Evolutionary conservation across 2,329 filamentous ascomycete species (phyloP).

Genomic region (Colletotrichum sp.): DNA sequence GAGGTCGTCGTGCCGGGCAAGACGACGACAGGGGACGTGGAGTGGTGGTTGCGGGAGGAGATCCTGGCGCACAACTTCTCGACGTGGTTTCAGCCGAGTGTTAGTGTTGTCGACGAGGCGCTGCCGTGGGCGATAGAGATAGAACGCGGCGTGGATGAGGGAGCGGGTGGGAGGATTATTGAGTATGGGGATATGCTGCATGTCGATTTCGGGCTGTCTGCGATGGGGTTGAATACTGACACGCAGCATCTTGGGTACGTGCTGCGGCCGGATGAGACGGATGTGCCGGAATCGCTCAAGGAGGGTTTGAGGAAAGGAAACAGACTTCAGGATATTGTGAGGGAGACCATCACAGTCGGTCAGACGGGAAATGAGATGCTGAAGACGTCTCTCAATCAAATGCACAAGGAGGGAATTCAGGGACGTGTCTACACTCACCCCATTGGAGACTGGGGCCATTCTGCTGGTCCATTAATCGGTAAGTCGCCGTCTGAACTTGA

Average conservation of each 20-base stretch:
- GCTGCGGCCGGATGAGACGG: slow-evolving; percentile 42
- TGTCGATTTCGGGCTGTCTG: slow-evolving; percentile 54
- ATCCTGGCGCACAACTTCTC: slow-evolving; percentile 55
- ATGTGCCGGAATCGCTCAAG: slow-evolving; percentile 45
- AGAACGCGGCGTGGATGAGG: not conserved
- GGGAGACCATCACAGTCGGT: slow-evolving; percentile 47
- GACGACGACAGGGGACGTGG: slow-evolving; percentile 51
- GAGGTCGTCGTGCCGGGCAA: slow-evolving; percentile 44
- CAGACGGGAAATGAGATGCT: slow-evolving; percentile 51
- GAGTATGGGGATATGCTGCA: slow-evolving; percentile 52
- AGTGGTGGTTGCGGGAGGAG: slow-evolving; percentile 57
- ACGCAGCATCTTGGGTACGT: slow-evolving; percentile 58
- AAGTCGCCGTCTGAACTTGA: slow-evolving; percentile 15
- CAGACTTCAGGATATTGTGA: slow-evolving; percentile 52
- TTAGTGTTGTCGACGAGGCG: slow-evolving; percentile 42
- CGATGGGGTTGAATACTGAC: slow-evolving; percentile 52
- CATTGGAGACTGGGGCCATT: slow-evolving; percentile 57
- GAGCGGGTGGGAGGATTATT: slow-evolving; percentile 34
- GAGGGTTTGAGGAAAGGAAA: slow-evolving; percentile 52
- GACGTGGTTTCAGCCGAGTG: slow-evolving; percentile 56
- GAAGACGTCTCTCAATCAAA: slow-evolving; percentile 39
- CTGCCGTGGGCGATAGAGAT: not conserved
- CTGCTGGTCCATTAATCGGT: slow-evolving; percentile 53
- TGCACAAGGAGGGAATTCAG: slow-evolving; percentile 46
- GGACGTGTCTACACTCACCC: slow-evolving; percentile 55